Base-by-base conservation (phyloP, 2,329 filamentous ascomycete genomes). In the Samsoniella hepiali region DNA sequence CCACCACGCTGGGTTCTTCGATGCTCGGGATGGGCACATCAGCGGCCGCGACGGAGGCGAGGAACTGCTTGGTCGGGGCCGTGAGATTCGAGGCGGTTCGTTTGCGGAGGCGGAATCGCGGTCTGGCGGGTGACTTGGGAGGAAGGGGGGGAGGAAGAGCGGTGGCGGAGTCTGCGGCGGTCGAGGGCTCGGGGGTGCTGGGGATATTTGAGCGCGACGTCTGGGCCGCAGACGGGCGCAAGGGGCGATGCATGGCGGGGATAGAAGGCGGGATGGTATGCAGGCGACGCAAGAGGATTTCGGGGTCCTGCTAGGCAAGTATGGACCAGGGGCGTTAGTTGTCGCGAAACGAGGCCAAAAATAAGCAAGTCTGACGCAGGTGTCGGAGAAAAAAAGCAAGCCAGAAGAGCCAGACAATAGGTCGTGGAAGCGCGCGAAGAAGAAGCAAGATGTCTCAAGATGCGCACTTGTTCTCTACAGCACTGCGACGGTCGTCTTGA, bases 21-120 rank as follows among this genome's bases (percentile, higher is more conserved):
- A 89, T 87, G 72, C 85, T 88, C 15, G 85, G 86, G 58, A 89
- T 82, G 31, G 86, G 84, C 4, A 87, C 77, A 70, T 89, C 86
- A 65, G 85, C 86, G 22, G 85, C 85, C 51, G 84, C 86, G 63
- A 89, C 86, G 4, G 85, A 88, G 3, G 85, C 86, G n/a, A 89
- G 80, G 69, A 89, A 89, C 58, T 88, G 84, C 69, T 87, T 80
- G 1, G 86, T 88, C 2, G 86, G 85, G 44, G 85, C 85, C 64
- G 79, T 74, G 11, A 84, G 76, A 63, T 81, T 78, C 50, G 83
- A 80, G 44, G 79, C 78, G 69, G 81, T 79, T 68, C 84, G 84
- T 68, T 81, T 80, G 73, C 84, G 84, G 65, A 87, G 73, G 67
- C 78, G 81, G 68, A 87, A 77, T 60, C 82, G 82, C 65, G 80